Conservation (phyloP, 345 rosid species). For the Aethionema arabicum region DNA sequence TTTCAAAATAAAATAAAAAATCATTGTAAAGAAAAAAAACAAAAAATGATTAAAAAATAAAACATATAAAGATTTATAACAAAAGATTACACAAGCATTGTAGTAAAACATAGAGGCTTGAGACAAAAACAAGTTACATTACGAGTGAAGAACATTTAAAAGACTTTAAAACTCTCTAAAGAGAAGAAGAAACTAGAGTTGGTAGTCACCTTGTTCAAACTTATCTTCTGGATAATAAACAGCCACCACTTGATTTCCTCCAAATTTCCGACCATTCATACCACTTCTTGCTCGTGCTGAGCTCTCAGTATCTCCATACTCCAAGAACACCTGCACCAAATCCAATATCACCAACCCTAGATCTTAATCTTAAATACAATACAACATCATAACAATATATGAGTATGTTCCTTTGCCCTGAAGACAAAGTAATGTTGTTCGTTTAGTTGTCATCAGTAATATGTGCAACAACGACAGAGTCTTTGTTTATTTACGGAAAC, state of each 20-base stretch:
- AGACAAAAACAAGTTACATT: too few species aligned
- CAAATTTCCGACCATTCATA: conserved; percentile 76
- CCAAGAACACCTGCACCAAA: conserved; percentile 60
- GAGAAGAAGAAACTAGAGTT: conserved; percentile 33
- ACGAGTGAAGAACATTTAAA: too few species aligned
- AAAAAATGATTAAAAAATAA: too few species aligned
- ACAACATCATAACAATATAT: background rate
- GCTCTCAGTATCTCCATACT: conserved; percentile 62
- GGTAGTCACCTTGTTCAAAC: conserved; percentile 64
- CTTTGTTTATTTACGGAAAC: too few species aligned
- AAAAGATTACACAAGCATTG: too few species aligned
- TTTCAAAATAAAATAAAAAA: too few species aligned
- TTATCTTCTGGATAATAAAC: conserved; percentile 62
- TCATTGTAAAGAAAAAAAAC: background rate
- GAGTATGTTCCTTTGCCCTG: too few species aligned
- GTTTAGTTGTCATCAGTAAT: too few species aligned
- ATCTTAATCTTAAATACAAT: background rate
- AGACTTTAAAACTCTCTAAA: background rate
- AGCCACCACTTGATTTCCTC: conserved; percentile 67
- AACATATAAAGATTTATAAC: too few species aligned
- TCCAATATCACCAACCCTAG: background rate
- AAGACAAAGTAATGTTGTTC: too few species aligned
- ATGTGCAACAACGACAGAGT: too few species aligned
- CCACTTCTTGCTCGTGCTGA: conserved; percentile 55
- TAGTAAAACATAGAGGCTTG: too few species aligned